A percentile compares a stretch with the other conserved stretches of the same genome.
Evolutionary conservation across 2,329 filamentous ascomycete species (phyloP).

Genomic region (Pseudonectria foliicola): DNA sequence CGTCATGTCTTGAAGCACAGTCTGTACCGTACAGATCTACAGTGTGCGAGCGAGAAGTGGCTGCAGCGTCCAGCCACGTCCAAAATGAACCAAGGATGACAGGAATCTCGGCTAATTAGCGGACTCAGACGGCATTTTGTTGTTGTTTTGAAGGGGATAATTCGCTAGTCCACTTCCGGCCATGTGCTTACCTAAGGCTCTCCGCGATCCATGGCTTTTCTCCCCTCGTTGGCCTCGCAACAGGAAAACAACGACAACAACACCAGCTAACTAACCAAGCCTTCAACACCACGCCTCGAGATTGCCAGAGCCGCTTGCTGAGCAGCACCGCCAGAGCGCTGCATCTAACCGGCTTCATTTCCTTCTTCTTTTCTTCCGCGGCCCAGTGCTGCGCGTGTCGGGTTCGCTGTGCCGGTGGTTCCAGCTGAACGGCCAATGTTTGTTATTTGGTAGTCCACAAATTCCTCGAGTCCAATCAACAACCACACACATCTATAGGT

Average conservation of each 20-base stretch:
- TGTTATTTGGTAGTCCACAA: slow-evolving; percentile 30
- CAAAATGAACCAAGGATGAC: background rate
- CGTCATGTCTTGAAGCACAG: no score
- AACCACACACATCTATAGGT: slow-evolving; percentile 2
- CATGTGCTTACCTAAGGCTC: slow-evolving; percentile 19
- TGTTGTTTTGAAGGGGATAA: background rate
- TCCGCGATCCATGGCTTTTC: slow-evolving; percentile 17
- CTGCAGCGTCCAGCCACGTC: background rate
- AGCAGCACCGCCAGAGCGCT: slow-evolving; percentile 7
- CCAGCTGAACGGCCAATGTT: slow-evolving; percentile 31
- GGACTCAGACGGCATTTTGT: slow-evolving; percentile 2
- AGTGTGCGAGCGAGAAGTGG: no score
- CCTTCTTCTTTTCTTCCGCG: slow-evolving; percentile 6
- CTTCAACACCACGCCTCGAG: slow-evolving; percentile 23
- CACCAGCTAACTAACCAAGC: slow-evolving; percentile 22
- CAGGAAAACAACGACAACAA: slow-evolving; percentile 37
- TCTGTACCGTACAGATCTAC: no score
- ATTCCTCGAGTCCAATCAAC: slow-evolving; percentile 23
- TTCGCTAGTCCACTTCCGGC: slow-evolving; percentile 3
- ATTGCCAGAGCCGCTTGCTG: slow-evolving; percentile 12
- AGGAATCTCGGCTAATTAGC: slow-evolving; percentile 22
- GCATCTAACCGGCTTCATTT: slow-evolving; percentile 6
- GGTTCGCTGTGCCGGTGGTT: slow-evolving; percentile 21
- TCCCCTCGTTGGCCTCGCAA: slow-evolving; percentile 38
- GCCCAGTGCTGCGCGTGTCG: slow-evolving; percentile 8